Base-by-base conservation (phyloP, 371 early-diverging fungal genomes). In the Coemansia sp. region DNA sequence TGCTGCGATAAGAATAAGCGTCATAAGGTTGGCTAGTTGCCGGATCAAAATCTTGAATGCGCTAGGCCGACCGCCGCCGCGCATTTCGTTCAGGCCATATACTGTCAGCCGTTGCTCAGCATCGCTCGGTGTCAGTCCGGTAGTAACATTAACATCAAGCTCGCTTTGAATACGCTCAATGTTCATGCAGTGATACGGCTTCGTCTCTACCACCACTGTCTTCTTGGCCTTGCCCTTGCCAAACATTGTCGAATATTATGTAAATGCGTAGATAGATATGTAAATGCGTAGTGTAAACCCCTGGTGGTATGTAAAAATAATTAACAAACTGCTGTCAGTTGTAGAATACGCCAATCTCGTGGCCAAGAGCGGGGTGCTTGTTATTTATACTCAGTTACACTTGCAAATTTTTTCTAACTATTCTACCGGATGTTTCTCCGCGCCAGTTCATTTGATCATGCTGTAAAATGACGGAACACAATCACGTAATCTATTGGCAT, bases 11-110 rank as follows among this genome's bases (percentile, higher is more conserved):
- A 95, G 85, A 39, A 95, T 87, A 58, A 92, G 72, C 39, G 92
- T 89, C 88, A 96, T 90, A 29, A 88, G 86, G 69, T 95, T 94
- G 63, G 89, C 82, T 31, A 92, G 67, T 78, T 96, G 95, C 24
- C 85, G 83, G 72, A 90, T 69, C 7, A 95, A 78, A 68, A 94
- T 89, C 61, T 85, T 89, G 69, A 87, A 79, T 77, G 86, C 82
- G 71, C 76, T 68, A 63, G 92, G 80, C 60, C 90, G 82, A 59
- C 88, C 77, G 79, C 86, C 75, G 75, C 94, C 82, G 60, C 81
- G 71, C 61, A 95, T 82, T 64, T 87, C 84, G 79, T 95, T 95
- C 31, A 66, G 65, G 0, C 95, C 95, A 77, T 91, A 87, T 39
- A 80, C 82, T 0, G 69, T 72, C 24, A 82, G 83, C 13, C 90